Evolutionary conservation across 352 stramenopile species (phyloP).

Genomic region (Phytophthora cryptogea): DNA sequence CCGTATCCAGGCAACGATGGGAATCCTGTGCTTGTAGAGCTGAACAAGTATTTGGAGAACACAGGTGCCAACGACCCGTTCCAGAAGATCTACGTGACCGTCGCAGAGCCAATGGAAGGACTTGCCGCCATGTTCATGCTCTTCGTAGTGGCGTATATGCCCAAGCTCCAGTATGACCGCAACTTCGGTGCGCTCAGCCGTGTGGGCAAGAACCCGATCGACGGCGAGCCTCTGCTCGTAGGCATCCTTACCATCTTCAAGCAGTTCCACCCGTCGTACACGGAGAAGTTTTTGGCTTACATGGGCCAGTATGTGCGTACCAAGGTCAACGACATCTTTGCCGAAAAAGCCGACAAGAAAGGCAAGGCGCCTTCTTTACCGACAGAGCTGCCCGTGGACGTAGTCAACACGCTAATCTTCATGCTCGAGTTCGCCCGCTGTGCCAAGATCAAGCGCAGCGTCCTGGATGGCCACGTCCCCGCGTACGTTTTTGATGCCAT

Average conservation of each 20-base stretch:
- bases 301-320: constrained; percentile 93
- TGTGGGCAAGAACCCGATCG: constrained; percentile 91
- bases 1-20: constrained; percentile 78
- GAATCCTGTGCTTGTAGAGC: constrained; percentile 87
- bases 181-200: constrained; percentile 91
- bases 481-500: constrained; percentile 92
- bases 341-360: constrained; percentile 57
- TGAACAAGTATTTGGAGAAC: constrained; percentile 93
- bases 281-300: constrained; percentile 92
- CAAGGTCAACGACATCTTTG: constrained; percentile 85
- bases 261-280: constrained; percentile 95
- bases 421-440: constrained; percentile 89
- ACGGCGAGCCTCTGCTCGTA: constrained; percentile 91
- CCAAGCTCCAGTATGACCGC: constrained; percentile 92
- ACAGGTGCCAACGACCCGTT: constrained; percentile 92
- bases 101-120: constrained; percentile 89
- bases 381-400: constrained; percentile 72
- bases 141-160: constrained; percentile 93
- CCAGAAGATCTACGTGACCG: constrained; percentile 94
- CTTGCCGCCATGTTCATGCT: constrained; percentile 92
- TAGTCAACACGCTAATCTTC: constrained; percentile 90
- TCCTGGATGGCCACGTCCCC: constrained; percentile 83
- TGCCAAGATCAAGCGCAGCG: constrained; percentile 81
- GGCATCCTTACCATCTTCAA: constrained; percentile 93
- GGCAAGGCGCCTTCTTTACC: constrained; percentile 38